Evolutionary conservation across 169 alveolate genomes (phyloP).

Genomic region (Plasmodium gonderi): DNA sequence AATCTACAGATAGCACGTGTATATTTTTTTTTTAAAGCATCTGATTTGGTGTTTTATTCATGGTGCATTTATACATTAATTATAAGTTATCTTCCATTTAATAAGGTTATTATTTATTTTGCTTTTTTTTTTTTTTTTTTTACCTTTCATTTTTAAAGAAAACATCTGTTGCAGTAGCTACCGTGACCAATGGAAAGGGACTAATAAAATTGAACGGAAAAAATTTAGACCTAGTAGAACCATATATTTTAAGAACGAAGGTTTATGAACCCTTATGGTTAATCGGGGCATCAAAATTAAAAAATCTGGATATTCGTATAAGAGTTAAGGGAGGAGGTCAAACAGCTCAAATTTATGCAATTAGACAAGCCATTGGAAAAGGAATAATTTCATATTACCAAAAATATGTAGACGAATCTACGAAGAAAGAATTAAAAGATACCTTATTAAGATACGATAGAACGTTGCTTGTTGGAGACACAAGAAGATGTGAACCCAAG

Average conservation of each 20-base stretch:
- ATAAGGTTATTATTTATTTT: too few relatives aligned
- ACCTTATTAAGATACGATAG: conserved; percentile 98
- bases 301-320: conserved; percentile 95
- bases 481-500: conserved; percentile 99
- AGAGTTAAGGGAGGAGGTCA: conserved; percentile 99
- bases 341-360: conserved; percentile 97
- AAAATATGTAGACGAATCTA: conserved; percentile 96
- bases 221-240: conserved; percentile 96
- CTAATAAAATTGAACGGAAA: conserved; percentile 96
- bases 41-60: too few relatives aligned
- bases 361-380: conserved; percentile 98
- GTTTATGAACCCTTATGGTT: conserved; percentile 98
- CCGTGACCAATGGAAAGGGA: conserved; percentile 94
- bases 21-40: too few relatives aligned
- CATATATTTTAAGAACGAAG: conserved; percentile 95
- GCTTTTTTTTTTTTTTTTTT: background rate
- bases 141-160: conserved; percentile 83
- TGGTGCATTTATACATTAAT: too few relatives aligned
- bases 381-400: conserved; percentile 98
- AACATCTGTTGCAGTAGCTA: conserved; percentile 99
- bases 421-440: conserved; percentile 95
- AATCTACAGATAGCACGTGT: too few relatives aligned
- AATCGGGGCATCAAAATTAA: conserved; percentile 95
- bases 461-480: conserved; percentile 98
- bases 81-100: too few relatives aligned